These are phyloP conservation scores for Neocucurbitaria cava DNA, from an alignment of 2,329 filamentous ascomycete species.

Conservation along the genomic window DNA sequence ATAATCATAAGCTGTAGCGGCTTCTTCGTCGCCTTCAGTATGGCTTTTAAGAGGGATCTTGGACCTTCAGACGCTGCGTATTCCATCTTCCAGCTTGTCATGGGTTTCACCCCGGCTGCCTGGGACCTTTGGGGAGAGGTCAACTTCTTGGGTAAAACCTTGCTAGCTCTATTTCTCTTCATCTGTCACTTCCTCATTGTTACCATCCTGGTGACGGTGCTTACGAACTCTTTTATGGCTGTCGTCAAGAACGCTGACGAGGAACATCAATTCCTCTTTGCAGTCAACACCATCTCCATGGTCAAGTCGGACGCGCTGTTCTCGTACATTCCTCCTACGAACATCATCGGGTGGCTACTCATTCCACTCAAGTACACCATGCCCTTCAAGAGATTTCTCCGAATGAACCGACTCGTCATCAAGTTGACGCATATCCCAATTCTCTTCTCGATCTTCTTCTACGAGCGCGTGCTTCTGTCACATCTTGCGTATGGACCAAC, in stretches of 20 bases:
- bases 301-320: slow-evolving; percentile 98
- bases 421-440: slow-evolving; percentile 90
- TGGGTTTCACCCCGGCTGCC: slow-evolving; percentile 94
- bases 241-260: slow-evolving; percentile 93
- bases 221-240: slow-evolving; percentile 95
- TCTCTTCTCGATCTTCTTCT: slow-evolving; percentile 83
- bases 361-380: slow-evolving; percentile 83
- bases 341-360: slow-evolving; percentile 88
- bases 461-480: slow-evolving; percentile 82
- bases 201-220: slow-evolving; percentile 92
- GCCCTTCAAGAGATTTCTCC: slow-evolving; percentile 81
- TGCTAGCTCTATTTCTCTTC: slow-evolving; percentile 84
- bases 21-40: slow-evolving; percentile 92
- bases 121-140: slow-evolving; percentile 89
- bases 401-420: slow-evolving; percentile 87
- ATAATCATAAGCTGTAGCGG: slow-evolving; percentile 90
- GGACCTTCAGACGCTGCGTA: slow-evolving; percentile 81
- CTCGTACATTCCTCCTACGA: slow-evolving; percentile 89
- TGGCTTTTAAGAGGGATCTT: slow-evolving; percentile 75
- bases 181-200: slow-evolving; percentile 96
- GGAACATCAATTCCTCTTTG: slow-evolving; percentile 91
- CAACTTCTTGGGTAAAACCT: slow-evolving; percentile 76
- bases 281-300: slow-evolving; percentile 96
- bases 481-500: slow-evolving; percentile 80
- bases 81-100: slow-evolving; percentile 89